A percentile compares a stretch with the other conserved stretches of the same genome.
Conservation (phyloP, 2,329 filamentous ascomycete genomes). For the Apiospora hydei region DNA sequence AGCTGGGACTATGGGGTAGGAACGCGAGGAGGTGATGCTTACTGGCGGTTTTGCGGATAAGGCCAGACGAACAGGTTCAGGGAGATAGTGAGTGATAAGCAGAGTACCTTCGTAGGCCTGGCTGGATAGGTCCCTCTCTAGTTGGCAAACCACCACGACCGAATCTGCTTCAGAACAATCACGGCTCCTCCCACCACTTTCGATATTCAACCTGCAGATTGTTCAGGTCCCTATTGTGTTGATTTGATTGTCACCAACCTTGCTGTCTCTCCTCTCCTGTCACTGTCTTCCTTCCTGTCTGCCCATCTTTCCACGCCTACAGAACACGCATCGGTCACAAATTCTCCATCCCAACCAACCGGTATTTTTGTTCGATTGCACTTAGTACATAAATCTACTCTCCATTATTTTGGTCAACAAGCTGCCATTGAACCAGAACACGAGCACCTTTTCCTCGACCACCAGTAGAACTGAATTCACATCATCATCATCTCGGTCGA, state of each 20-base stretch:
- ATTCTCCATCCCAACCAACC: background rate
- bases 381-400: background rate
- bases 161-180: background rate
- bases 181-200: background rate
- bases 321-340: background rate
- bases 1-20: conserved; percentile 30
- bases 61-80: background rate
- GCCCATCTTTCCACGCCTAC: background rate
- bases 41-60: too few species aligned
- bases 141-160: background rate
- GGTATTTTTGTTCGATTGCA: background rate
- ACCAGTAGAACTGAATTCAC: too few species aligned
- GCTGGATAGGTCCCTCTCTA: background rate
- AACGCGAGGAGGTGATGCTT: conserved; percentile 12
- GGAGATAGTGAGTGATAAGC: background rate
- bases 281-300: background rate
- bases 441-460: too few species aligned
- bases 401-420: background rate
- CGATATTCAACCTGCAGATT: background rate
- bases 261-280: background rate
- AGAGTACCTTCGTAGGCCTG: background rate
- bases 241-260: background rate
- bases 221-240: background rate
- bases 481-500: too few species aligned
- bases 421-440: too few species aligned